A percentile compares a stretch with the other conserved stretches of the same genome.
phyloP scores from a whole-genome alignment of 2,329 filamentous ascomycete species.

The Ascochyta pisi region DNA sequence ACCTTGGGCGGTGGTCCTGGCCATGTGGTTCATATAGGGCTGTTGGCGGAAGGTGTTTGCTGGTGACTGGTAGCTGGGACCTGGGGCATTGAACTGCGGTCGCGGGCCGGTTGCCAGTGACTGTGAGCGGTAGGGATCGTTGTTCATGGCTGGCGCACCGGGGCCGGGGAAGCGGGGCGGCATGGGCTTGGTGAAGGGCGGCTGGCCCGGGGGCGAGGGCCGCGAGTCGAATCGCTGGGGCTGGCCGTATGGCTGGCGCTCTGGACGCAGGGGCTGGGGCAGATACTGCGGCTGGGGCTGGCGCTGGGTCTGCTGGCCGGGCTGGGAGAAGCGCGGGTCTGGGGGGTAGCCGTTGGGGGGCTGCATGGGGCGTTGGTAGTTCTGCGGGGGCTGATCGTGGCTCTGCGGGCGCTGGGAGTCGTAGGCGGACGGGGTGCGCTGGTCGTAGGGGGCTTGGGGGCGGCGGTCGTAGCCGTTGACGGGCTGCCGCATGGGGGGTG shows the following conservation, averaged over 20 bases:
- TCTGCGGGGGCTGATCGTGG: slow-evolving; percentile 34
- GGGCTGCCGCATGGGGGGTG: slow-evolving; percentile 66
- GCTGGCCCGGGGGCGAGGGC: slow-evolving; percentile 57
- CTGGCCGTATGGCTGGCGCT: slow-evolving; percentile 73
- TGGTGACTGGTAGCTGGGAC: slow-evolving; percentile 58
- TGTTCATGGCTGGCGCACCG: slow-evolving; percentile 75
- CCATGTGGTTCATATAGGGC: slow-evolving; percentile 71
- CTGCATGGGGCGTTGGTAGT: slow-evolving; percentile 33
- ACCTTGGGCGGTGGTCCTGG: slow-evolving; percentile 88
- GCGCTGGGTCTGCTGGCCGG: slow-evolving; percentile 42
- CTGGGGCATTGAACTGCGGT: slow-evolving; percentile 70
- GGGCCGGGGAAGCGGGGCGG: slow-evolving; percentile 61
- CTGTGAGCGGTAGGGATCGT: slow-evolving; percentile 88
- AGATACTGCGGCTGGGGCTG: slow-evolving; percentile 63
- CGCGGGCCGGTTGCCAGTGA: slow-evolving; percentile 81
- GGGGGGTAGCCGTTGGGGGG: slow-evolving; percentile 50
- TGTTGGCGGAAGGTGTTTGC: slow-evolving; percentile 80
- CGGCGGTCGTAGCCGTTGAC: slow-evolving; percentile 50
- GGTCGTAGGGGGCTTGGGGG: slow-evolving; percentile 39
- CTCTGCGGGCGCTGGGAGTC: slow-evolving; percentile 40
- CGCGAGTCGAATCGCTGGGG: slow-evolving; percentile 73
- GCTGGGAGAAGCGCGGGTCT: slow-evolving; percentile 46
- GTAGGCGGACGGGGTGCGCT: slow-evolving; percentile 32
- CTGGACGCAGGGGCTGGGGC: slow-evolving; percentile 66
- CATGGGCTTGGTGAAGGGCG: slow-evolving; percentile 61